phyloP scores from a whole-genome alignment of 148 eudicot genomes.

The Chenopodium formosanum region DNA sequence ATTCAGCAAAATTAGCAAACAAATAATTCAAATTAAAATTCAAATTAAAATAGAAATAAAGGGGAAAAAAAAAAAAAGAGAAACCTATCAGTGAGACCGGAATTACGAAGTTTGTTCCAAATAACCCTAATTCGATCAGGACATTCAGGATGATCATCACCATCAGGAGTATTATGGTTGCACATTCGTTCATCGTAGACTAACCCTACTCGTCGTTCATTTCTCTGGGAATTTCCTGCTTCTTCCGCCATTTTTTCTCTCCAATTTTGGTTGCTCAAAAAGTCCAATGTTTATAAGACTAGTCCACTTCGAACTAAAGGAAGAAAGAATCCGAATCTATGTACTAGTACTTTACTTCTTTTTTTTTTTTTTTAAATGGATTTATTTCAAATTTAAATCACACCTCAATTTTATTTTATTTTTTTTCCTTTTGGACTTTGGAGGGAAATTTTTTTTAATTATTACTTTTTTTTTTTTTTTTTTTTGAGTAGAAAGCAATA shows the following conservation, averaged over 20 bases:
- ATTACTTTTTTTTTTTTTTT: too few species aligned
- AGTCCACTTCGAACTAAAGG: too few species aligned
- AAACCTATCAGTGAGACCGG: slow-evolving; percentile 63
- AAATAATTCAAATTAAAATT: neutral
- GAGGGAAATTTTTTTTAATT: too few species aligned
- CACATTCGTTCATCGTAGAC: slow-evolving; percentile 84
- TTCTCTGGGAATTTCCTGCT: slow-evolving; percentile 7
- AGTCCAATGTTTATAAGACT: too few species aligned
- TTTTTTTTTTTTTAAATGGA: too few species aligned
- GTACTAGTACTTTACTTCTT: too few species aligned
- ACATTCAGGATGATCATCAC: slow-evolving; percentile 71
- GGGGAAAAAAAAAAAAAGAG: neutral
- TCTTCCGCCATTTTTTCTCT: slow-evolving; percentile 6
- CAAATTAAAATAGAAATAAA: neutral
- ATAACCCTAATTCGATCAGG: slow-evolving; percentile 84
- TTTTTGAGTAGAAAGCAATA: too few species aligned
- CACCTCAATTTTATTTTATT: too few species aligned
- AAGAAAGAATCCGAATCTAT: too few species aligned
- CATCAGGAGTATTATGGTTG: slow-evolving; percentile 53
- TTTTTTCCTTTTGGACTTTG: too few species aligned
- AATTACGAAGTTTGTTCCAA: slow-evolving; percentile 54
- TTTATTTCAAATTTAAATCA: too few species aligned
- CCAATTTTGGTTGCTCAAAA: too few species aligned
- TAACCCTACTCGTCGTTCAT: slow-evolving; percentile 63
- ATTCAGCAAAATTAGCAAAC: neutral